These are phyloP conservation scores for Penicillium fuscoglaucum DNA, from an alignment of 2,329 filamentous ascomycete species.

Conservation along the genomic window DNA sequence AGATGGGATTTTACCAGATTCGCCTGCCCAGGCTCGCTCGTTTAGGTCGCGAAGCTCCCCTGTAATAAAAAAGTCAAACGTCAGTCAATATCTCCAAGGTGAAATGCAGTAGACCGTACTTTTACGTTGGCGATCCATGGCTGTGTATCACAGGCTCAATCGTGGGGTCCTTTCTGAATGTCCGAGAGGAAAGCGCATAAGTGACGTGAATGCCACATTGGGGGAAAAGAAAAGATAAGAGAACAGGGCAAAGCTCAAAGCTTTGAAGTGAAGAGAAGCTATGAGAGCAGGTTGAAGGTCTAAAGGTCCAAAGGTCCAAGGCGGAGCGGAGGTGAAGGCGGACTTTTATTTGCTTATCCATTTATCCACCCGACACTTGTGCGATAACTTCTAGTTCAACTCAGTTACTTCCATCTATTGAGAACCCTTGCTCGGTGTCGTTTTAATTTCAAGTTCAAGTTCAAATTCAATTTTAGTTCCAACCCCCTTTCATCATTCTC, in stretches of 20 bases:
- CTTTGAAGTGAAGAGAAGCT: constrained; percentile 1
- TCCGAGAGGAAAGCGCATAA: constrained; percentile 37
- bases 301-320: constrained; percentile 8
- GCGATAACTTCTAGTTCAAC: neutral
- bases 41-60: constrained; percentile 91
- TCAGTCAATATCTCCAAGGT: neutral
- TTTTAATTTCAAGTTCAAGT: neutral
- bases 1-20: constrained; percentile 64
- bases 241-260: neutral
- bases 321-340: constrained; percentile 27
- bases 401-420: neutral
- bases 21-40: constrained; percentile 81
- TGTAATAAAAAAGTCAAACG: constrained; percentile 39
- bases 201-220: constrained; percentile 44
- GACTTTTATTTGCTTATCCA: constrained; percentile 13
- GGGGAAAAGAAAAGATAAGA: constrained; percentile 11
- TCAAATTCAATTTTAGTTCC: neutral
- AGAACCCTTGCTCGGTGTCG: neutral
- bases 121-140: constrained; percentile 54
- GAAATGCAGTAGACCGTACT: constrained; percentile 33
- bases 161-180: constrained; percentile 38
- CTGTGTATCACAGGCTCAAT: constrained; percentile 31
- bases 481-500: neutral
- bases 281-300: neutral
- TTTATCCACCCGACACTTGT: constrained; percentile 3